Percentiles rank a stretch among this genome's conserved stretches.
These are phyloP conservation scores for Oryza brachyantha DNA, from an alignment of 176 grass and related monocot genomes.

Conservation along the genomic window DNA sequence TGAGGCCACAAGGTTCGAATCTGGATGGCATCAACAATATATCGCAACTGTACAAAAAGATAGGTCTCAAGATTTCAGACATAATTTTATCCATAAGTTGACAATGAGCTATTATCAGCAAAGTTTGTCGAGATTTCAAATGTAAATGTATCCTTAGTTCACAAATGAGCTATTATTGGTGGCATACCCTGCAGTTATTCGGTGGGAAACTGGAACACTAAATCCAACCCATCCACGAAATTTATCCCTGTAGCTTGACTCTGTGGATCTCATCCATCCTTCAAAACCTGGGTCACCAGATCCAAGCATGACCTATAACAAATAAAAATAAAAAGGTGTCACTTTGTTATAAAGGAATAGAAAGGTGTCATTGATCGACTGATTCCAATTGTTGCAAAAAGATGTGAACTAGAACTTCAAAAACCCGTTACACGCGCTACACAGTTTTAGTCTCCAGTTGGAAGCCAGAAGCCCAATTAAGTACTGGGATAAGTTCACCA, in stretches of 20 bases:
- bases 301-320: conserved; percentile 88
- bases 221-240: conserved; percentile 99
- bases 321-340: conserved; percentile 4
- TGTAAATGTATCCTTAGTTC: conserved; percentile 8
- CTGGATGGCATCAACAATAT: conserved; percentile 97
- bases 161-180: neutral
- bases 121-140: conserved; percentile 4
- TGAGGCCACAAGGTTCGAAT: conserved; percentile 96
- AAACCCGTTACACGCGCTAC: neutral
- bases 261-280: conserved; percentile 88
- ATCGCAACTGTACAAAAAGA: conserved; percentile 67
- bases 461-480: neutral
- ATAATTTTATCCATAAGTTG: conserved; percentile 1
- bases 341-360: neutral
- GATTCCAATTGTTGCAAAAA: neutral
- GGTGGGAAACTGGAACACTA: conserved; percentile 88
- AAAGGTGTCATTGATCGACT: neutral
- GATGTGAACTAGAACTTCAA: conserved; percentile 1
- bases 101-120: neutral
- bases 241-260: conserved; percentile 62
- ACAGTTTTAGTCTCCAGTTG: conserved; percentile 1
- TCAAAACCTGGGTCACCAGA: conserved; percentile 77
- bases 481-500: conserved; percentile 7
- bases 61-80: conserved; percentile 12
- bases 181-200: conserved; percentile 83